Evolutionary conservation across 2,329 filamentous ascomycete genomes (phyloP), one percentile per base, ranked within the genome.

Genomic region (Ophiostoma perfectum): DNA sequence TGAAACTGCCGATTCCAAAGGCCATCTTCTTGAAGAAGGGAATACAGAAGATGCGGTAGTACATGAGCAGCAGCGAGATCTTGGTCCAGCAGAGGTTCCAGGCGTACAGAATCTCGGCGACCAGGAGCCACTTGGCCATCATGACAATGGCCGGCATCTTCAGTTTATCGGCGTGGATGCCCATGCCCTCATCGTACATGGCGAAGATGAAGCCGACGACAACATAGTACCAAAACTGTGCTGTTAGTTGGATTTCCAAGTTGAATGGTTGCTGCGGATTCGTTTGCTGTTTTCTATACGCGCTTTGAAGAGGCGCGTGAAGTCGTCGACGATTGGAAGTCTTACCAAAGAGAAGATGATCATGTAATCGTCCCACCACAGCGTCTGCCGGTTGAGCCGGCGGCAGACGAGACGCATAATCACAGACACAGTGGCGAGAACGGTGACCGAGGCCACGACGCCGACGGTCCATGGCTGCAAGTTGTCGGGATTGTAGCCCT

Each of bases 21-120:
- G 60, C 60, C 39, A 63, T 4, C 14, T 18, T n/a, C 16, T 63
- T 63, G 39, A 63, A 63, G 39, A 63, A 63, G 39, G 60, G 60
- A 63, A 63, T 63, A 38, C 60, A 63, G 38, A 63, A 63, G 16
- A 63, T 63, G 60, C 60, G 60, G 60, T 63, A 63, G 60, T 63
- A 63, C 60, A 63, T 63, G 12, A 63, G 60, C 60, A 63, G 39
- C 60, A 63, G 60, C 16, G 60, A 63, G 60, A 63, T 63, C 60
- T 63, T 63, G 60, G 60, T 63, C 16, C 38, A 63, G 60, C 60
- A 63, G 6, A 63, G 16, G 39, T 63, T 42, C 60, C 60, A 63
- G 38, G 60, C 60, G 39, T 63, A 63, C 39, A 63, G 38, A 4
- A 63, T 63, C 60, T 63, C 60, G n/a, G 60, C 60, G 7, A 63